Percentiles rank a stretch among this genome's conserved stretches.
Evolutionary conservation across 2,329 filamentous ascomycete genomes (phyloP).

Genomic region (Didymella arachidicola): DNA sequence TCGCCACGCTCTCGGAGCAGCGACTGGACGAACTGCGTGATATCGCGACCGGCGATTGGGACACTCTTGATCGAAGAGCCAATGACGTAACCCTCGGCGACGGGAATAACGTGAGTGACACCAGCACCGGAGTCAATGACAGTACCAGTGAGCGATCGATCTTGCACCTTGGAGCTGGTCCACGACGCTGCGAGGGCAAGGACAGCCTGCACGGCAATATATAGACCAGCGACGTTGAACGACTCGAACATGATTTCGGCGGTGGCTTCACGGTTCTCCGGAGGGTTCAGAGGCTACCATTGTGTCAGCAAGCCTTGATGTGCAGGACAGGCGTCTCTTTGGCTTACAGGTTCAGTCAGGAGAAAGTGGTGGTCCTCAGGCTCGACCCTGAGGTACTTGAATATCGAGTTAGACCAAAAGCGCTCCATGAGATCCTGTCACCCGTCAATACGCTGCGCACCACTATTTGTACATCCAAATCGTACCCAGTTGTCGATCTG

Average conservation of each 20-base stretch:
- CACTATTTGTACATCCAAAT: background rate
- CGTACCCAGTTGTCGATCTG: conserved; percentile 98
- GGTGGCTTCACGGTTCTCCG: conserved; percentile 98
- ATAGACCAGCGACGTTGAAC: conserved; percentile 98
- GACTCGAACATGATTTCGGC: conserved; percentile 99
- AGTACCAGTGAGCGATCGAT: conserved; percentile 93
- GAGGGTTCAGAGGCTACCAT: conserved; percentile 89
- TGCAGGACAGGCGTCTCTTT: conserved; percentile 5
- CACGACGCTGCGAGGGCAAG: conserved; percentile 95
- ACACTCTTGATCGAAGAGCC: conserved; percentile 99
- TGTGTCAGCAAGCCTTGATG: conserved; percentile 24
- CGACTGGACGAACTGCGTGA: conserved; percentile 98
- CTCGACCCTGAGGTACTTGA: conserved; percentile 98
- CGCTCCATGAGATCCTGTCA: conserved; percentile 95
- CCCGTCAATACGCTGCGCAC: conserved; percentile 23
- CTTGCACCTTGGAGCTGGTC: conserved; percentile 97
- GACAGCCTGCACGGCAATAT: conserved; percentile 98
- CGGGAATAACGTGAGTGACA: conserved; percentile 98
- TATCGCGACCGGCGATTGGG: conserved; percentile 95
- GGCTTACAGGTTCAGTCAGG: conserved; percentile 92
- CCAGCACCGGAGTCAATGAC: conserved; percentile 99
- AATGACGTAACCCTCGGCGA: conserved; percentile 98
- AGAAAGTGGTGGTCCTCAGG: conserved; percentile 99
- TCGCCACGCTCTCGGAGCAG: conserved; percentile 95
- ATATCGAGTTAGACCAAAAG: conserved; percentile 99